phyloP scores from a whole-genome alignment of 108 stramenopile species.

The Asterionellopsis glacialis region DNA sequence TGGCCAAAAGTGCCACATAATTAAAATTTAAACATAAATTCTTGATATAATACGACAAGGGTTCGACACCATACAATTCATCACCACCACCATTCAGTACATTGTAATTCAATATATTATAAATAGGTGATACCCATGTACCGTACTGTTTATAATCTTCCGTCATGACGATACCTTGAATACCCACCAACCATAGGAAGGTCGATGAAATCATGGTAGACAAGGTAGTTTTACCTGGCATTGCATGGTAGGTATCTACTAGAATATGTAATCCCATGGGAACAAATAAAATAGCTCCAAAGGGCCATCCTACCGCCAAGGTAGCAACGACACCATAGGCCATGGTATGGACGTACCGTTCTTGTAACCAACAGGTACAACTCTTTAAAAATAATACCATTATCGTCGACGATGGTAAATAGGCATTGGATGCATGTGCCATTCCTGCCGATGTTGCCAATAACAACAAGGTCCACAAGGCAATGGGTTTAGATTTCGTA shows the following conservation, averaged over 20 bases:
- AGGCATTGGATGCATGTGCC: constrained; percentile 68
- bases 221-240: constrained; percentile 1
- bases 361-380: not conserved
- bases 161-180: constrained; percentile 54
- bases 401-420: constrained; percentile 78
- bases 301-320: constrained; percentile 93
- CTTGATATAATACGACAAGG: constrained; percentile 87
- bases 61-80: constrained; percentile 96
- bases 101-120: constrained; percentile 82
- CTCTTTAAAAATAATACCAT: constrained; percentile 52
- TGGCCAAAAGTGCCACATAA: constrained; percentile 50
- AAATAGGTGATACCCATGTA: constrained; percentile 44
- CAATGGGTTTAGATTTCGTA: not conserved
- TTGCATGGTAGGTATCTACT: not conserved
- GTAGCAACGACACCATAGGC: constrained; percentile 75
- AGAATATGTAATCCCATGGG: constrained; percentile 79
- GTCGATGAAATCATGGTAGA: constrained; percentile 21
- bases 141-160: constrained; percentile 66
- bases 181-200: constrained; percentile 22
- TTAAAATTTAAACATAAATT: constrained; percentile 93
- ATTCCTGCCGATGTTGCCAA: constrained; percentile 65
- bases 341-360: constrained; percentile 12
- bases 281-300: constrained; percentile 90
- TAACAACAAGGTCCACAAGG: constrained; percentile 28
- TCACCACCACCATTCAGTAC: constrained; percentile 70